These are phyloP conservation scores for Pseudomicrostroma phylloplanum DNA, from an alignment of 1,284 basidiomycete genomes.

Conservation along the genomic window DNA sequence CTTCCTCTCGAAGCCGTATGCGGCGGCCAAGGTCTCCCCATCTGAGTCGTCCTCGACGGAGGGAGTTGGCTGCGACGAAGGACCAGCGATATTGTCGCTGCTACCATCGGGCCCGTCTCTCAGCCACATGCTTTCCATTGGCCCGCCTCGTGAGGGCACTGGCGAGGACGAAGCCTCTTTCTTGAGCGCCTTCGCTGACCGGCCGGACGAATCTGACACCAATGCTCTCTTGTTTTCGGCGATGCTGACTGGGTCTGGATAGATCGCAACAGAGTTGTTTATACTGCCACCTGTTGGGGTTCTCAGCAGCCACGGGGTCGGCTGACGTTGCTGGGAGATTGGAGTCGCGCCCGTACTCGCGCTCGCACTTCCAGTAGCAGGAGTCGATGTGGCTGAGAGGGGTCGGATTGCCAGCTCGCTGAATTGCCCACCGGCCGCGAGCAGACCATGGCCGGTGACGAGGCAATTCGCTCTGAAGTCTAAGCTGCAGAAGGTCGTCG, in stretches of 20 bases:
- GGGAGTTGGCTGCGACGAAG: background rate
- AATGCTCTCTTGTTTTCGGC: background rate
- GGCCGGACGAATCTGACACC: too few relatives aligned
- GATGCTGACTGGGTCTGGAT: slow-evolving; percentile 16
- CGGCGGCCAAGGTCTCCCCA: slow-evolving; percentile 8
- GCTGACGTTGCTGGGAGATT: slow-evolving; percentile 12
- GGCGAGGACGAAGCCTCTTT: too few relatives aligned
- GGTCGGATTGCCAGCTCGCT: slow-evolving; percentile 68
- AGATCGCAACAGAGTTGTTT: slow-evolving; percentile 67
- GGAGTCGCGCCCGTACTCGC: background rate
- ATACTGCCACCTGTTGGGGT: slow-evolving; percentile 63
- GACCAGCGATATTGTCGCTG: background rate
- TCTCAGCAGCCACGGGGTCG: slow-evolving; percentile 50
- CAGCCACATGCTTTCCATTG: background rate
- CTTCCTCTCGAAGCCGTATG: background rate
- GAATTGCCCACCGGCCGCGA: slow-evolving; percentile 74
- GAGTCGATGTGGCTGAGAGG: slow-evolving; percentile 32
- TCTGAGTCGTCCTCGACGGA: background rate
- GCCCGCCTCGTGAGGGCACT: too few relatives aligned
- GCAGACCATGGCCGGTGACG: slow-evolving; percentile 55
- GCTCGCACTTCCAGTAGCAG: background rate
- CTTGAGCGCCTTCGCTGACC: too few relatives aligned
- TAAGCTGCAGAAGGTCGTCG: slow-evolving; percentile 61
- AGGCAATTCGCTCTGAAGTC: slow-evolving; percentile 63
- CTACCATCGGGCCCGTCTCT: background rate